Evolutionary conservation across 208 protist genomes (phyloP).

Genomic region (Crithidia sp.): DNA sequence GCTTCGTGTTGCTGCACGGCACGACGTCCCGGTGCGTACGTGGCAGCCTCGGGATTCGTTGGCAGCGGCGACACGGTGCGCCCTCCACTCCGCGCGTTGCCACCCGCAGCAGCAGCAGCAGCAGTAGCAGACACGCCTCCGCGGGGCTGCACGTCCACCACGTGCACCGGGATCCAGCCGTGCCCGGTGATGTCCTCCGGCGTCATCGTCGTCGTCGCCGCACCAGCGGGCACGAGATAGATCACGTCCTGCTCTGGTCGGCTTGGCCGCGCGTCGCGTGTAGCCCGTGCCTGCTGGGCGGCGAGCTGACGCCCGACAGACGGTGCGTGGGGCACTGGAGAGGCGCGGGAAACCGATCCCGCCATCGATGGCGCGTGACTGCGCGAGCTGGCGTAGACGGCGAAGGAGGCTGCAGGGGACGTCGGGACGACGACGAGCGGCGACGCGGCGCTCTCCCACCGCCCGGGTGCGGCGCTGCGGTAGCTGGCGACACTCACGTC

Average conservation of each 20-base stretch:
- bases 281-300: slow-evolving; percentile 24
- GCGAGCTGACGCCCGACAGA: slow-evolving; percentile 23
- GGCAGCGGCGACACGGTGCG: slow-evolving; percentile 27
- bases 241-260: slow-evolving; percentile 30
- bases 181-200: slow-evolving; percentile 33
- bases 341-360: slow-evolving; percentile 12
- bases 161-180: slow-evolving; percentile 53
- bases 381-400: not conserved
- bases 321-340: slow-evolving; percentile 25
- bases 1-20: not conserved
- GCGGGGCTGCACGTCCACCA: slow-evolving; percentile 18
- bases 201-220: slow-evolving; percentile 32
- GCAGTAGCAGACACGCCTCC: not conserved
- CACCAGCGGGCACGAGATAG: slow-evolving; percentile 28
- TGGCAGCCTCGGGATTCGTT: slow-evolving; percentile 6
- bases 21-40: not conserved
- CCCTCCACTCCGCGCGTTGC: not conserved
- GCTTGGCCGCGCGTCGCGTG: slow-evolving; percentile 18
- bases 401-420: slow-evolving; percentile 16
- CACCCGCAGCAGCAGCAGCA: slow-evolving; percentile 9
- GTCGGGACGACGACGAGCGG: slow-evolving; percentile 13
- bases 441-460: slow-evolving; percentile 19
- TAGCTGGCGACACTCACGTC: slow-evolving; percentile 1
- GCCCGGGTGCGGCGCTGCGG: slow-evolving; percentile 22
- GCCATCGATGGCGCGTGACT: slow-evolving; percentile 10